Conservation (phyloP, 176 grass and related monocot species). For the Oryza meyeriana region DNA sequence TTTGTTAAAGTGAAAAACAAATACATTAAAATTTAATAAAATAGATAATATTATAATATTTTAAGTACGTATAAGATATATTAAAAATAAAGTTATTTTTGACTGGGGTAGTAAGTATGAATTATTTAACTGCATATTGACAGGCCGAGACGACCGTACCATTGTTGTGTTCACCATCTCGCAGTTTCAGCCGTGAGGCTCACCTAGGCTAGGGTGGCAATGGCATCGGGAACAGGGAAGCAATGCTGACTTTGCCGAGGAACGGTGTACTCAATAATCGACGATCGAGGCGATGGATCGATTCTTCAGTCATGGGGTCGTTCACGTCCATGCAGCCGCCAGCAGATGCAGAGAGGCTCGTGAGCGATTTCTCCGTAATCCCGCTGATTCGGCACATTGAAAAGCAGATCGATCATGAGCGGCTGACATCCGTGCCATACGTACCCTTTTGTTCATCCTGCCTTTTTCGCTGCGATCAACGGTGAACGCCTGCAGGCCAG, state of each 20-base stretch:
- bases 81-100: too few species aligned
- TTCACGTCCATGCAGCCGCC: not conserved
- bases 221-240: slow-evolving; percentile 32
- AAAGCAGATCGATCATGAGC: slow-evolving; percentile 9
- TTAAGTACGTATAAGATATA: too few species aligned
- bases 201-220: not conserved
- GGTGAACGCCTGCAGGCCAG: not conserved
- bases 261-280: slow-evolving; percentile 11
- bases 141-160: not conserved
- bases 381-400: slow-evolving; percentile 28
- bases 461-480: not conserved
- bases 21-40: too few species aligned
- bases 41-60: too few species aligned
- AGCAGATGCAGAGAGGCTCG: not conserved
- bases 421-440: not conserved
- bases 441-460: not conserved
- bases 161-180: slow-evolving; percentile 1
- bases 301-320: not conserved
- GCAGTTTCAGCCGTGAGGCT: slow-evolving; percentile 1
- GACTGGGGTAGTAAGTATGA: too few species aligned
- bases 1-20: too few species aligned
- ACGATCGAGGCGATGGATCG: not conserved
- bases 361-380: slow-evolving; percentile 21
- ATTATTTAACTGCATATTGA: not conserved
- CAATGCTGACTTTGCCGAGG: not conserved